phyloP scores from a whole-genome alignment of 2,329 filamentous ascomycete species.

The Colletotrichum camelliae region DNA sequence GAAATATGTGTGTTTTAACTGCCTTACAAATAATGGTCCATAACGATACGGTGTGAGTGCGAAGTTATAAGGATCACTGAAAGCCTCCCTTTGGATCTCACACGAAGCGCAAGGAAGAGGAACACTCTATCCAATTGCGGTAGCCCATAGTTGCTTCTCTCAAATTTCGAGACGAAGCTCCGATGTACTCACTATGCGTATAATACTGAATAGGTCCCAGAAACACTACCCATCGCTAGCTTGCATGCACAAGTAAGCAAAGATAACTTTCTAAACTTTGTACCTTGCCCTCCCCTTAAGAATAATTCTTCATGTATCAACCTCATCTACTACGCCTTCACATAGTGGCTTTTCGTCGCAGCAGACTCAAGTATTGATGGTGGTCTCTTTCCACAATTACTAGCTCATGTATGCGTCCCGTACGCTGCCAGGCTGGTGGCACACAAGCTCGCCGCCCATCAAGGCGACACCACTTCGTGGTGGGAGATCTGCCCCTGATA shows the following conservation, averaged over 20 bases:
- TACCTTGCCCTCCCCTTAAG: background rate
- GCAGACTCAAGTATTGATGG: background rate
- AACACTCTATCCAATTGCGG: fast-evolving
- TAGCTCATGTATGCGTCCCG: background rate
- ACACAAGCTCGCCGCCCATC: background rate
- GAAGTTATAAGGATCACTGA: fast-evolving
- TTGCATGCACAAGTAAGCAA: fast-evolving
- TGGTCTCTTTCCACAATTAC: background rate
- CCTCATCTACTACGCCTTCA: fast-evolving
- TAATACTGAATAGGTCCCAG: fast-evolving
- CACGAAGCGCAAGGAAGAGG: fast-evolving
- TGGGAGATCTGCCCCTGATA: fast-evolving
- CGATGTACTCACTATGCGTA: fast-evolving
- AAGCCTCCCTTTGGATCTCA: background rate
- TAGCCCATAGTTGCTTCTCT: background rate
- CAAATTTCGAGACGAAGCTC: background rate
- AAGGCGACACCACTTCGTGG: background rate
- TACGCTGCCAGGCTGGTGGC: background rate
- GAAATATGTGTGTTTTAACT: fast-evolving
- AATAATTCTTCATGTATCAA: too few relatives aligned
- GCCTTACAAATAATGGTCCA: background rate
- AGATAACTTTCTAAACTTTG: background rate
- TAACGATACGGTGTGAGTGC: background rate
- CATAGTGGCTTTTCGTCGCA: fast-evolving
- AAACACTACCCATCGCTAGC: fast-evolving